Evolutionary conservation across 2,329 filamentous ascomycete genomes (phyloP).

Genomic region (Fusarium chaquense): DNA sequence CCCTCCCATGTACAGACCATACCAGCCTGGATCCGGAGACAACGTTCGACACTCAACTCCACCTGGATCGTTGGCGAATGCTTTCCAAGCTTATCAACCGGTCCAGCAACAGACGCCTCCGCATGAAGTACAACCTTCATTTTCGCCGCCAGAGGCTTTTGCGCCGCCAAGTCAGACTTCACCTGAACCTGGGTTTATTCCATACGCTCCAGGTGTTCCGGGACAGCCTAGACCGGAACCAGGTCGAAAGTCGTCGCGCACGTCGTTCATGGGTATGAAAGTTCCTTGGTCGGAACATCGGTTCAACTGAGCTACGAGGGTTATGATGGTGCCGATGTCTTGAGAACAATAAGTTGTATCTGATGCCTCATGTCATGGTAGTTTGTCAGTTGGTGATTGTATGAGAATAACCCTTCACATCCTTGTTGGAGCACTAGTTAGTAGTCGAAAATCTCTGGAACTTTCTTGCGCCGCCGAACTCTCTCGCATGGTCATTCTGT

Average conservation of each 20-base stretch:
- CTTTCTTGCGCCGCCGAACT: not conserved
- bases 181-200: slow-evolving; percentile 9
- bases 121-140: not conserved
- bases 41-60: slow-evolving; percentile 10
- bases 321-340: not conserved
- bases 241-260: slow-evolving; percentile 7
- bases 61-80: slow-evolving; percentile 2
- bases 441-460: not conserved
- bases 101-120: slow-evolving; percentile 1
- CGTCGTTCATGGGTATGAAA: slow-evolving; percentile 36
- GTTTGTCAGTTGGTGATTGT: not conserved
- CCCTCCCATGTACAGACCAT: slow-evolving; percentile 17
- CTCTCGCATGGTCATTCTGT: not conserved
- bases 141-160: not conserved
- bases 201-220: not conserved
- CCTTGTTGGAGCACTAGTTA: not conserved
- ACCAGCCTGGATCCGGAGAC: slow-evolving; percentile 7
- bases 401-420: not conserved
- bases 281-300: slow-evolving; percentile 26
- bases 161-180: not conserved
- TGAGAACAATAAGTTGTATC: not conserved
- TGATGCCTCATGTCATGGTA: not conserved
- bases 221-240: slow-evolving; percentile 3
- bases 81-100: slow-evolving; percentile 24
- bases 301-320: not conserved